Conservation (phyloP, 1,139 yeast species). For the Hansenula sp. region DNA sequence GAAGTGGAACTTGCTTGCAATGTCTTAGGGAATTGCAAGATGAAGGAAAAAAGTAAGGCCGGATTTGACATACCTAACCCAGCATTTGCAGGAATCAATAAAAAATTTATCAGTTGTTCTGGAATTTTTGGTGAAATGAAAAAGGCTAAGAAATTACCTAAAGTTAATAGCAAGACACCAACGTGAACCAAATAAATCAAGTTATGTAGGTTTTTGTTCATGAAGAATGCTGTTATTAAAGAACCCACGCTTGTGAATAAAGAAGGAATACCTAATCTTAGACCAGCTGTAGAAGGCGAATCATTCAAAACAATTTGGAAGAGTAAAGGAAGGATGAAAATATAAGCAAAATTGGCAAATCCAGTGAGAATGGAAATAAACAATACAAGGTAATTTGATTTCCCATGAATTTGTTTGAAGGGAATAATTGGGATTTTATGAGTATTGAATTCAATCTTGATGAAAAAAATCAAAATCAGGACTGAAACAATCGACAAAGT, state of each 20-base stretch:
- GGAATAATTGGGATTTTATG: conserved; percentile 36
- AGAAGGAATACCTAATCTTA: conserved; percentile 38
- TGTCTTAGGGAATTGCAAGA: conserved; percentile 30
- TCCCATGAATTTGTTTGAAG: conserved; percentile 25
- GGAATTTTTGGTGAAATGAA: conserved; percentile 24
- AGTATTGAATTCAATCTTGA: conserved; percentile 28
- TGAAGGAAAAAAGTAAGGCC: conserved; percentile 34
- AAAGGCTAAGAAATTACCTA: conserved; percentile 32
- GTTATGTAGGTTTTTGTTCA: conserved; percentile 26
- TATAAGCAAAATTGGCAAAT: conserved; percentile 32
- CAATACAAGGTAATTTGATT: conserved; percentile 27
- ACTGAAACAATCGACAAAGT: conserved; percentile 1
- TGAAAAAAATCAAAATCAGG: conserved; percentile 4
- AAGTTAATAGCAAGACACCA: conserved; percentile 31
- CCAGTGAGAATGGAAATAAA: conserved; percentile 35
- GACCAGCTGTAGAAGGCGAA: conserved; percentile 48
- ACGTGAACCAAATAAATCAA: conserved; percentile 25
- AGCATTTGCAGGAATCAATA: conserved; percentile 34
- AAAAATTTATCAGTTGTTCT: conserved; percentile 25
- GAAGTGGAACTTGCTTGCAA: conserved; percentile 37
- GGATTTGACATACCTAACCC: conserved; percentile 42
- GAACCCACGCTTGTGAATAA: conserved; percentile 38
- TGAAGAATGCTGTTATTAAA: conserved; percentile 32
- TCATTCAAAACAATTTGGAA: conserved; percentile 45
- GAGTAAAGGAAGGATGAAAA: conserved; percentile 36